Evolutionary conservation across 371 early-diverging fungal genomes (phyloP), one percentile per base, ranked within the genome.

Genomic region (Homolaphlyctis polyrhiza): DNA sequence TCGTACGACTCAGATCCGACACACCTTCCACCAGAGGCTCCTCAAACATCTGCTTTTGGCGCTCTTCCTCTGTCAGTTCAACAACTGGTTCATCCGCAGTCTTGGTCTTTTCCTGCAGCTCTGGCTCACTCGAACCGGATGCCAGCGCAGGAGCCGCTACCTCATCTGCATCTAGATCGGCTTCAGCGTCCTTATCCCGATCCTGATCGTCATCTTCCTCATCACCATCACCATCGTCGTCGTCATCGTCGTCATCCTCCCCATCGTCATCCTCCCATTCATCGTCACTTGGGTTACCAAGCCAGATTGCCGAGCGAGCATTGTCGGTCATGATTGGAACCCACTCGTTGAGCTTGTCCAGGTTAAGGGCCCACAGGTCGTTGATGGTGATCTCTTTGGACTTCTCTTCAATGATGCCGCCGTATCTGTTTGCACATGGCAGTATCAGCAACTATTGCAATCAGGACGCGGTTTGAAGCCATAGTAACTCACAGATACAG

Each of bases 341-440:
- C 74, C 80, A 87, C 62, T 76, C 80, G 14, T 70, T 75, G 62
- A 79, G 70, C 73, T 86, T 87, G 65, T 87, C 88, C 67, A 85
- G 61, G 57, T 86, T 83, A 32, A 85, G 55, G 14, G 78, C 63
- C 80, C 84, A 86, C 35, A 87, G 68, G 68, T 87, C 87, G 33
- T 65, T 62, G 61, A 84, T 65, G 0, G 86, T 86, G 65, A 78
- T 71, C 69, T 87, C 88, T 57, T 77, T 75, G 50, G 75, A 76
- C 39, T 66, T 72, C 30, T 72, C 67, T 63, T 86, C 86, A 30
- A 81, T 51, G 29, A 86, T 76, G 4, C 88, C 88, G 11, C 88
- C 88, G 64, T 72, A 76, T 25, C 69, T 71, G 45, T 4, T 2
- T 3, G 5, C 11, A 32, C n/a, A 64, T 35, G n/a, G 21, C 28